Base-by-base conservation (phyloP, 768 basidiomycete species). In the Mycena capillaripes region DNA sequence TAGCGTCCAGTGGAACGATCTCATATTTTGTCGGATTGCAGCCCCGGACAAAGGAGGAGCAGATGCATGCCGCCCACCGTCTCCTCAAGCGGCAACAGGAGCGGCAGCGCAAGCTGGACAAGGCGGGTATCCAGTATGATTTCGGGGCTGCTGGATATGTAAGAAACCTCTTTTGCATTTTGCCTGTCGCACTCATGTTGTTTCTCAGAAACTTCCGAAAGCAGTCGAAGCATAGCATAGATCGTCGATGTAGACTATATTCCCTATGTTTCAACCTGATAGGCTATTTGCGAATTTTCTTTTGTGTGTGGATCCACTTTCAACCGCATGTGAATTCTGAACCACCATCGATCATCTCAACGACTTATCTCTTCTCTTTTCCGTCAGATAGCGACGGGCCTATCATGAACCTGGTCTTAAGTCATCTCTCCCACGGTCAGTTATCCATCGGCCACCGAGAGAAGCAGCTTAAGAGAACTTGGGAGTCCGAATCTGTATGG, bases 101-200 rank as follows among this genome's bases (percentile, higher is more conserved):
- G 78, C 90, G 93, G 72, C 93, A 95, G 79, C 89, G 89, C 58
- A 96, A 95, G 82, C 84, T 99, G 68, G 89, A 87, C 53, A 92
- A 91, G 70, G 84, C 87, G 10, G 97, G 97, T 6, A 97, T 99
- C 79, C 88, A 92, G 57, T 99, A 99, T 78, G 90, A 96, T 75
- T 92, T 97, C 62, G 89, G 91, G 48, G 85, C 86, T n/a, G 91
- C 91, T 55, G 91, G 91, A 79, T 98, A 97, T 84, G 95, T 96
- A 80, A 83, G 95, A 88, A 29, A 11, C 66, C 9, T 53, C 19
- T 62, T 52, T 12, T 42, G 16, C 12, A 2, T 36, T 40, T 29
- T n/a, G n/a, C 3, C 11, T 30, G 44, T 44, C 21, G 11, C 4
- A 65, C 29, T 27, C 17, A 32, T 32, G 27, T 17, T 40, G 14